phyloP scores from a whole-genome alignment of 352 stramenopile genomes.

The Pythium rishiriense region DNA sequence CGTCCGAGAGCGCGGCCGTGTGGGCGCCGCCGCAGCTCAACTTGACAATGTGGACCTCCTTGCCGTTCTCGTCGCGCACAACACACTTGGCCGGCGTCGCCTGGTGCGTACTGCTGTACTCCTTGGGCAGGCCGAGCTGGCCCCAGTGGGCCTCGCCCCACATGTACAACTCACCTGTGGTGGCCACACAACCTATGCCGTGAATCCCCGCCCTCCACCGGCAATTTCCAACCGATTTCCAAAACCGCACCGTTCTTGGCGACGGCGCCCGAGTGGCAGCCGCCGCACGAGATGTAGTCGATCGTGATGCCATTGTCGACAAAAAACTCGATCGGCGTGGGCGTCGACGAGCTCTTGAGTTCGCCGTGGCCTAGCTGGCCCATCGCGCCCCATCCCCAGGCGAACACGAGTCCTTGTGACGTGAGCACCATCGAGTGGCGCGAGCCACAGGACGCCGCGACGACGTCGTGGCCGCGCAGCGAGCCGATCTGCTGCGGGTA shows the following conservation, averaged over 20 bases:
- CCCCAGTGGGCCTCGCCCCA: slow-evolving; percentile 85
- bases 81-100: slow-evolving; percentile 66
- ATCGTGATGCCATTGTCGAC: slow-evolving; percentile 43
- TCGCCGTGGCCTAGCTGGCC: slow-evolving; percentile 76
- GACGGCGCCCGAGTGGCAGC: slow-evolving; percentile 80
- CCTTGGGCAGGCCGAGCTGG: slow-evolving; percentile 69
- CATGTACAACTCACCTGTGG: slow-evolving; percentile 69
- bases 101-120: slow-evolving; percentile 63
- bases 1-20: slow-evolving; percentile 66
- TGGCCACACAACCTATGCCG: not conserved
- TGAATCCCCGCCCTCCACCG: too few relatives aligned
- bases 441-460: slow-evolving; percentile 77
- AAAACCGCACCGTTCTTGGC: slow-evolving; percentile 49
- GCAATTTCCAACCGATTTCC: too few relatives aligned
- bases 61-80: slow-evolving; percentile 42
- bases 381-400: slow-evolving; percentile 84
- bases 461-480: slow-evolving; percentile 51
- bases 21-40: slow-evolving; percentile 79
- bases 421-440: slow-evolving; percentile 83
- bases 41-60: slow-evolving; percentile 65
- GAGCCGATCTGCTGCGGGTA: slow-evolving; percentile 60
- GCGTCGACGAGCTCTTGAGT: slow-evolving; percentile 69
- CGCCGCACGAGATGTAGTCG: slow-evolving; percentile 79
- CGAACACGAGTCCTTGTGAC: slow-evolving; percentile 56
- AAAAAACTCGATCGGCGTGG: slow-evolving; percentile 68